Conservation (phyloP, 768 basidiomycete genomes). For the Tylopilus vinaceipallidus region DNA sequence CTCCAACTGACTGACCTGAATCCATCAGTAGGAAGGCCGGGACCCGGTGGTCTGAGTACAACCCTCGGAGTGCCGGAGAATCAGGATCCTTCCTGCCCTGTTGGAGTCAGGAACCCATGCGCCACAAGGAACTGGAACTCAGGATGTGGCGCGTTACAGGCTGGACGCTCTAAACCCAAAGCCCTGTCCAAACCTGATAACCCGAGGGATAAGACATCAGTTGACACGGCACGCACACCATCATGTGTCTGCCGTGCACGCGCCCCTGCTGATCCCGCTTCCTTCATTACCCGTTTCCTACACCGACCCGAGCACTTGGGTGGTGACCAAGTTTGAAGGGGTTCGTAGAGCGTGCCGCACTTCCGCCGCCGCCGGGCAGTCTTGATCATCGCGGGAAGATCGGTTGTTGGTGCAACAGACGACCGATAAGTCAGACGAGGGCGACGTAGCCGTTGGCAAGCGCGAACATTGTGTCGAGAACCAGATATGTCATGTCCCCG, state of each 20-base stretch:
- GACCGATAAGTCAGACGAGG: too few species aligned
- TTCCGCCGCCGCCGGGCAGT: conserved; percentile 1
- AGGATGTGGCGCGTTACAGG: not conserved
- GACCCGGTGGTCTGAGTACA: not conserved
- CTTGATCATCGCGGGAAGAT: conserved; percentile 8
- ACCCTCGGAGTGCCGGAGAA: not conserved
- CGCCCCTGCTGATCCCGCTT: conserved; percentile 6
- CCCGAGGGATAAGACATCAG: not conserved
- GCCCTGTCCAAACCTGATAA: not conserved
- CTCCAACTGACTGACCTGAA: not conserved
- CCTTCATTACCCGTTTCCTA: not conserved
- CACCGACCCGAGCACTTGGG: too few species aligned
- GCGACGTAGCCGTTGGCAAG: too few species aligned
- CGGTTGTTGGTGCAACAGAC: not conserved
- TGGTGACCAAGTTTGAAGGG: not conserved
- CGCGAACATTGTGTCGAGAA: not conserved
- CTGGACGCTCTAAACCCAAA: not conserved
- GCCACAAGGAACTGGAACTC: not conserved
- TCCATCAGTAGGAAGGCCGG: not conserved
- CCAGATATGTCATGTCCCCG: not conserved
- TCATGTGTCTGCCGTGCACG: not conserved
- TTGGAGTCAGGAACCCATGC: not conserved
- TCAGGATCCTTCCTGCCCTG: not conserved
- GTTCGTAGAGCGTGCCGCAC: not conserved
- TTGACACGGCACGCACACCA: not conserved